phyloP scores from a whole-genome alignment of 2,329 filamentous ascomycete genomes.

The Fusarium sp. region DNA sequence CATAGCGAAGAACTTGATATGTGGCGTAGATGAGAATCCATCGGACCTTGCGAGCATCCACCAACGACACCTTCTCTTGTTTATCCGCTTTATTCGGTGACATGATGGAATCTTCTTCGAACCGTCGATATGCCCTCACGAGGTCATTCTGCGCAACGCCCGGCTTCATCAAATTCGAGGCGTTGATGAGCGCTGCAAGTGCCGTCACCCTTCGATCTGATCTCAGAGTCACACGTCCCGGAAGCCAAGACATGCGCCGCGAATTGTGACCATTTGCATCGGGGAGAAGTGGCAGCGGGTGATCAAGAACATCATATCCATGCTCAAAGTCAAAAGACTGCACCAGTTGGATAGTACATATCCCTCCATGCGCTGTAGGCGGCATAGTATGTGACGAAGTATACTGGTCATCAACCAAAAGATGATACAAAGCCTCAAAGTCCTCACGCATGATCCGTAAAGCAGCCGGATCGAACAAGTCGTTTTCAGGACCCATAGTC shows the following conservation, averaged over 20 bases:
- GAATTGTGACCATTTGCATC: constrained; percentile 50
- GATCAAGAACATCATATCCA: constrained; percentile 68
- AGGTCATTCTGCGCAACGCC: constrained; percentile 64
- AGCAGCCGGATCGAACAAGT: constrained; percentile 67
- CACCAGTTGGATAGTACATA: constrained; percentile 77
- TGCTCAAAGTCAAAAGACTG: constrained; percentile 74
- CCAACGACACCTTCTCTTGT: constrained; percentile 63
- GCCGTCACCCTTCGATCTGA: constrained; percentile 63
- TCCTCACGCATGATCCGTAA: constrained; percentile 74
- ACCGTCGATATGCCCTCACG: constrained; percentile 75
- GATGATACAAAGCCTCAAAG: constrained; percentile 77
- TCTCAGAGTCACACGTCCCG: constrained; percentile 56
- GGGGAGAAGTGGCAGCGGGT: constrained; percentile 77
- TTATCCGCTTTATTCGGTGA: constrained; percentile 66
- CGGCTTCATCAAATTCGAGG: constrained; percentile 59
- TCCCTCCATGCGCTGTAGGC: constrained; percentile 70
- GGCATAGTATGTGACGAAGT: constrained; percentile 64
- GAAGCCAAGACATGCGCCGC: constrained; percentile 58
- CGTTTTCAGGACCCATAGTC: constrained; percentile 51
- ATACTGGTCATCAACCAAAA: constrained; percentile 74
- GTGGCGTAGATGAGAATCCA: constrained; percentile 83
- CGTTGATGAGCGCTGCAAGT: constrained; percentile 65
- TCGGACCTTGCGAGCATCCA: constrained; percentile 80
- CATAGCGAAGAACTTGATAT: constrained; percentile 77
- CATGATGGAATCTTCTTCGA: constrained; percentile 71